Percentiles rank a stretch among this genome's conserved stretches.
These are phyloP conservation scores for Tagetes erecta DNA, from an alignment of 129 eudicot genomes.

Conservation along the genomic window DNA sequence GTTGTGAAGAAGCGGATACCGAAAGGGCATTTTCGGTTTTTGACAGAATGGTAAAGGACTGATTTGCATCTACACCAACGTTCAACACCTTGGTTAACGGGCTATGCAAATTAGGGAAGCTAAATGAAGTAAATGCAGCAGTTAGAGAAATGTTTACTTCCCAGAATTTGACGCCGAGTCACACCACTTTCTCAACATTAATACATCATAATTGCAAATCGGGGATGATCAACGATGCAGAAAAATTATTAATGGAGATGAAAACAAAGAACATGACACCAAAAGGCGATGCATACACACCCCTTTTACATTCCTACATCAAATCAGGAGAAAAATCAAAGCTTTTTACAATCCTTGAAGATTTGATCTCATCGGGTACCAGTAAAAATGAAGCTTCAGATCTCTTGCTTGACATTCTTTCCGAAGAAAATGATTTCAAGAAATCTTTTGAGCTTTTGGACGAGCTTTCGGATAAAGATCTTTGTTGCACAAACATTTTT, in stretches of 20 bases:
- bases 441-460: slow-evolving; percentile 23
- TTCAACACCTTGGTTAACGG: slow-evolving; percentile 35
- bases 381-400: slow-evolving; percentile 25
- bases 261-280: slow-evolving; percentile 20
- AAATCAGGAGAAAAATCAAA: slow-evolving; percentile 28
- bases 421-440: slow-evolving; percentile 44
- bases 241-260: slow-evolving; percentile 32
- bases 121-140: slow-evolving; percentile 30
- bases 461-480: slow-evolving; percentile 31
- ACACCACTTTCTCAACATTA: slow-evolving; percentile 30
- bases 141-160: slow-evolving; percentile 29
- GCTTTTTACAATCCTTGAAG: slow-evolving; percentile 31
- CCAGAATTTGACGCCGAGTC: slow-evolving; percentile 15
- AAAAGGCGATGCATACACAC: slow-evolving; percentile 32
- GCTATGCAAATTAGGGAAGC: slow-evolving; percentile 35
- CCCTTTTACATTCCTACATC: slow-evolving; percentile 38
- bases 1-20: slow-evolving; percentile 36
- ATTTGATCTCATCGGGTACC: slow-evolving; percentile 24
- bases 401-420: slow-evolving; percentile 25
- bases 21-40: slow-evolving; percentile 36
- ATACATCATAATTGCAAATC: slow-evolving; percentile 28
- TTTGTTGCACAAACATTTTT: slow-evolving; percentile 26
- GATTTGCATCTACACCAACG: slow-evolving; percentile 28
- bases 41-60: slow-evolving; percentile 31
- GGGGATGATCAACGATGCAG: slow-evolving; percentile 38